Evolutionary conservation across 768 basidiomycete species (phyloP), one percentile per base, ranked within the genome.

Genomic region (Melanogaster broomeanus): DNA sequence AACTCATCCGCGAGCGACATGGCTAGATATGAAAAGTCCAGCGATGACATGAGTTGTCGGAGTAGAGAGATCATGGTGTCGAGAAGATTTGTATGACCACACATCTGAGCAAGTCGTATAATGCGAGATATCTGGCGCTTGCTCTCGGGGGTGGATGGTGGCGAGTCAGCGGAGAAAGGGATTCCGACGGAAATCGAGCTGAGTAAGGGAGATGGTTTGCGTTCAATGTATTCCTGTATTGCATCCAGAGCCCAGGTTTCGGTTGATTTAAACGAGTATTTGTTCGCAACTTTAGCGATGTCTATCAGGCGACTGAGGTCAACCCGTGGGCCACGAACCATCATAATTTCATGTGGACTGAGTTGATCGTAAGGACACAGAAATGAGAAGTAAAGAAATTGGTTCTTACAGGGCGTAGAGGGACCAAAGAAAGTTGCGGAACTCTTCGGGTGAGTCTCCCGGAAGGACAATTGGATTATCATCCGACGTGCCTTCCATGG

Each of bases 241-340:
- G 78, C 82, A 54, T 87, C 84, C 18, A 90, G 74, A 2, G 85
- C 80, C 88, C 88, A 90, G 1, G 80, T 83, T 64, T 90, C 88
- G 28, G 86, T 65, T 9, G 82, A 79, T 64, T 82, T 86, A 78
- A 88, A 89, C 21, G 80, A 77, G 59, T 90, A 90, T 70, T 89
- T 90, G 72, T 82, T 83, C 24, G 86, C 75, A 12, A 89, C 73
- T 10, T 77, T 77, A 4, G 84, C 83, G 51, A 90, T 81, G 61
- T 86, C 78, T 51, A 83, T 78, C 33, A 86, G 74, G 42, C 73
- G 72, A 28, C 71, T 64, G 13, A 89, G 74, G 54, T 88, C 75
- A 22, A 81, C 74, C 37, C 68, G 70, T 27, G 76, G 67, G 11
- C 76, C 73, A 18, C 77, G 76, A 12, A 81, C 71, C 38, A 74